These are phyloP conservation scores for Sisymbrium altissimum DNA, from an alignment of 345 rosid genomes.

Conservation along the genomic window DNA sequence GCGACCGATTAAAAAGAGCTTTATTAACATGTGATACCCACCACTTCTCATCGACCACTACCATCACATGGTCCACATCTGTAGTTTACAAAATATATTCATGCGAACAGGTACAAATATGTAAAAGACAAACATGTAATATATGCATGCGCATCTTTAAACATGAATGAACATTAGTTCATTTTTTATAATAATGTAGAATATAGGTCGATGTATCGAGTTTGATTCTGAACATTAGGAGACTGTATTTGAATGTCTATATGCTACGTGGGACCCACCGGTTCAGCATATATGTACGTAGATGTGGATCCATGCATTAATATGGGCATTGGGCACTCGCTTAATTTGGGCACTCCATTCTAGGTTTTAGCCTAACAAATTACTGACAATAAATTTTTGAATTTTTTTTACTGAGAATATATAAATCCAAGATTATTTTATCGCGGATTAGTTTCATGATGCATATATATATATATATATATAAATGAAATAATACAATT, in stretches of 20 bases:
- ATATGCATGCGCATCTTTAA: constrained; percentile 14
- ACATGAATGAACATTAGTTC: not conserved
- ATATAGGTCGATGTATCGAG: constrained; percentile 22
- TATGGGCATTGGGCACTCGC: not conserved
- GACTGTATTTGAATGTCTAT: not conserved
- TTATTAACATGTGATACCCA: constrained; percentile 19
- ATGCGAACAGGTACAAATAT: constrained; percentile 10
- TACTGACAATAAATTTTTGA: not conserved
- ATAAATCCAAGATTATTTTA: not conserved
- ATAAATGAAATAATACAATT: no score
- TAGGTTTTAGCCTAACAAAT: not conserved
- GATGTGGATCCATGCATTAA: not conserved
- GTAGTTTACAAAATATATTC: not conserved
- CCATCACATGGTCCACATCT: constrained; percentile 26
- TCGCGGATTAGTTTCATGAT: not conserved
- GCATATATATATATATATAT: not conserved
- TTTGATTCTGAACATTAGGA: not conserved
- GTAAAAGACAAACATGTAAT: constrained; percentile 12
- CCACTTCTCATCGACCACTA: constrained; percentile 10
- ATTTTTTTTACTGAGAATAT: no score
- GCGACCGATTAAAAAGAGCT: constrained; percentile 9
- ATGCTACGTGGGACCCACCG: not conserved
- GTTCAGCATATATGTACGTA: not conserved
- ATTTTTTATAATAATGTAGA: not conserved
- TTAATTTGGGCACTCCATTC: not conserved